Conservation (phyloP, 1,284 basidiomycete genomes). For the Marasmius tenuissimus region DNA sequence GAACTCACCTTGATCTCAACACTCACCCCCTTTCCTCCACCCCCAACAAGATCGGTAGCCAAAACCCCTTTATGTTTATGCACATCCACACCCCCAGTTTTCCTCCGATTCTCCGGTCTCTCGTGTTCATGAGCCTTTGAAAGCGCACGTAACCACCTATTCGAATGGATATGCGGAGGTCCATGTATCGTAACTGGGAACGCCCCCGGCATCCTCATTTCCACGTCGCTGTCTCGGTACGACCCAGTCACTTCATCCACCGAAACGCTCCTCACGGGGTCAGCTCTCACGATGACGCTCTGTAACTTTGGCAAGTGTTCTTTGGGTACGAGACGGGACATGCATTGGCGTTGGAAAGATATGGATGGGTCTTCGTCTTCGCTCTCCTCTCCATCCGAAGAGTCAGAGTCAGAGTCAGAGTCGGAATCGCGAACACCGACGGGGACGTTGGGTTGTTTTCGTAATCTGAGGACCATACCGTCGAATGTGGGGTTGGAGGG, state of each 20-base stretch:
- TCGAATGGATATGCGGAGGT: neutral
- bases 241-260: neutral
- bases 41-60: slow-evolving; percentile 73
- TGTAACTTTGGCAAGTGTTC: slow-evolving; percentile 58
- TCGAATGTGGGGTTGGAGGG: slow-evolving; percentile 46
- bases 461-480: slow-evolving; percentile 72
- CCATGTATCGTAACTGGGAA: neutral
- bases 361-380: slow-evolving; percentile 39
- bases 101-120: slow-evolving; percentile 57
- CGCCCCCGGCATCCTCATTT: neutral
- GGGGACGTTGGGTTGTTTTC: slow-evolving; percentile 46
- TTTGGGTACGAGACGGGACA: slow-evolving; percentile 58
- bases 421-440: neutral
- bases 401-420: neutral
- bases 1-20: slow-evolving; percentile 88
- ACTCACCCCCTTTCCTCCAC: slow-evolving; percentile 55
- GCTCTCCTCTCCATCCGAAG: slow-evolving; percentile 7
- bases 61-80: slow-evolving; percentile 57
- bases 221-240: neutral
- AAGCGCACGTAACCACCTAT: slow-evolving; percentile 31
- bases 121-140: slow-evolving; percentile 41
- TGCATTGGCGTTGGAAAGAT: slow-evolving; percentile 61
- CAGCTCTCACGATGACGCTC: slow-evolving; percentile 47
- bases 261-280: neutral
- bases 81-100: slow-evolving; percentile 58